Evolutionary conservation across 257 asterid species (phyloP).

Genomic region (Petunia axillaris): DNA sequence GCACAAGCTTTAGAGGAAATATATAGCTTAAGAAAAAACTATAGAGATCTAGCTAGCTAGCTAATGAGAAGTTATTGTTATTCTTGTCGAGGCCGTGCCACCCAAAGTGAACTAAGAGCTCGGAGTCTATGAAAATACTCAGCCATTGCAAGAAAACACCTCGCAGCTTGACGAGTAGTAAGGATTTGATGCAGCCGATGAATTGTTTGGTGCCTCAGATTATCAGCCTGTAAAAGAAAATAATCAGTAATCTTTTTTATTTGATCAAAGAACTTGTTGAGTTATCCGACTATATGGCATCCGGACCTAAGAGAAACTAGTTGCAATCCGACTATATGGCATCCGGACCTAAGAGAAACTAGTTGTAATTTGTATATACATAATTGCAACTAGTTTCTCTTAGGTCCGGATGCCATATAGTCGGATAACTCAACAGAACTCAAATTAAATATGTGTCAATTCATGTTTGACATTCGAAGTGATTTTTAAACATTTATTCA

Average conservation of each 20-base stretch:
- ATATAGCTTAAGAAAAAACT: not conserved
- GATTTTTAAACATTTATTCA: too few species aligned
- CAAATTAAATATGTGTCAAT: too few species aligned
- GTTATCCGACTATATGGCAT: not conserved
- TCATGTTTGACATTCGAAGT: too few species aligned
- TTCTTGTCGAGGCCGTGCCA: conserved; percentile 47
- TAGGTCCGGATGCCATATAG: too few species aligned
- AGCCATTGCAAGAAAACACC: conserved; percentile 71
- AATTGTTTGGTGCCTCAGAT: conserved; percentile 67
- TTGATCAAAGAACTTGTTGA: not conserved
- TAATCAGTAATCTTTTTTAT: not conserved
- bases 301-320: too few species aligned
- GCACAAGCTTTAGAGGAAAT: not conserved
- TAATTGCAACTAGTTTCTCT: too few species aligned
- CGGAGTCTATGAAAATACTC: conserved; percentile 91
- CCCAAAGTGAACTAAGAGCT: conserved; percentile 84
- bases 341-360: too few species aligned
- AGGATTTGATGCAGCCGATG: conserved; percentile 68
- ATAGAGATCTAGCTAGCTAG: not conserved
- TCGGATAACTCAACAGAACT: too few species aligned
- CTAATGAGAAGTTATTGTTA: not conserved
- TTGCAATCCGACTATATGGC: too few species aligned
- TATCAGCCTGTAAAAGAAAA: conserved; percentile 61
- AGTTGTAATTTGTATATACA: not conserved
- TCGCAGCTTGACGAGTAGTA: conserved; percentile 68